Conservation (phyloP, 1,139 yeast species). For the Nakaseomyces uthaithaninus region DNA sequence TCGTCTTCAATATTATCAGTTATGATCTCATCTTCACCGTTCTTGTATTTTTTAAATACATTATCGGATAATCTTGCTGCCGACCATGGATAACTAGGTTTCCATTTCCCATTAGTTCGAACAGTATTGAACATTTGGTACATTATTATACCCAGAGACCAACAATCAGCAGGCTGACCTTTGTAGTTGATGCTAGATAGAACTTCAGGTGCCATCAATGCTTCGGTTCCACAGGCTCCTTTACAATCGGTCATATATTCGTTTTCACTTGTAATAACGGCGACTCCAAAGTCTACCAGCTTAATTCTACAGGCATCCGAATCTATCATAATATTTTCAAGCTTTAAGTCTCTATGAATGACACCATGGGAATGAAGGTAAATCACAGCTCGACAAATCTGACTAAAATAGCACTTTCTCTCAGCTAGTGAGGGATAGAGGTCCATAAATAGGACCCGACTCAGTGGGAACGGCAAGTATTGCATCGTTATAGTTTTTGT, state of each 20-base stretch:
- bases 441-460: slow-evolving; percentile 7
- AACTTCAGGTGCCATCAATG: slow-evolving; percentile 12
- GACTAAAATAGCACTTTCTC: slow-evolving; percentile 9
- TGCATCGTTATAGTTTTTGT: slow-evolving; percentile 8
- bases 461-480: slow-evolving; percentile 7
- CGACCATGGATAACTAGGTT: slow-evolving; percentile 11
- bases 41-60: slow-evolving; percentile 4
- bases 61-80: slow-evolving; percentile 8
- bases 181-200: slow-evolving; percentile 8
- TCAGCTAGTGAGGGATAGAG: slow-evolving; percentile 9
- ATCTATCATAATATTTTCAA: slow-evolving; percentile 11
- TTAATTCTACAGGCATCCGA: slow-evolving; percentile 9
- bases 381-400: slow-evolving; percentile 9
- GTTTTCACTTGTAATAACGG: slow-evolving; percentile 3
- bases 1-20: slow-evolving; percentile 5
- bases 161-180: slow-evolving; percentile 11
- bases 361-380: slow-evolving; percentile 9
- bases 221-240: slow-evolving; percentile 12
- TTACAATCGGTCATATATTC: slow-evolving; percentile 3
- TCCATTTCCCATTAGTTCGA: not conserved
- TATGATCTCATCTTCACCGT: not conserved
- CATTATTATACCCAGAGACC: slow-evolving; percentile 13
- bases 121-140: slow-evolving; percentile 10
- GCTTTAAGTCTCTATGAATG: slow-evolving; percentile 12
- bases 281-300: slow-evolving; percentile 12